Evolutionary conservation across 768 basidiomycete genomes (phyloP).

Genomic region (Termitomyces sp.): DNA sequence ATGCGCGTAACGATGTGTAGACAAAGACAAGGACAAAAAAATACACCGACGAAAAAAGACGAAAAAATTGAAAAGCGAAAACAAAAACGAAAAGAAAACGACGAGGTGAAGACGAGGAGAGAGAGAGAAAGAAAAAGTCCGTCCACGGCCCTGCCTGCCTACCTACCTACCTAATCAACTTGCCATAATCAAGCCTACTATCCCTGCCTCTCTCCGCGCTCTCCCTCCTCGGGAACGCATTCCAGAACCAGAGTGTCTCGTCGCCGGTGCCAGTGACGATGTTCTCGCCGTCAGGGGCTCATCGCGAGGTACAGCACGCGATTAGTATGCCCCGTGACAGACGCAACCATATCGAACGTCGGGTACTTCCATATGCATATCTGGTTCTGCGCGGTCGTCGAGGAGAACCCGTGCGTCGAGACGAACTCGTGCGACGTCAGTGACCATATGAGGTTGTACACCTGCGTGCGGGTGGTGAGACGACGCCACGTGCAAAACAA

Average conservation of each 20-base stretch:
- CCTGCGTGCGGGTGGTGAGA: slow-evolving; percentile 47
- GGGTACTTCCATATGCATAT: slow-evolving; percentile 97
- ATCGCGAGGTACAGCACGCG: slow-evolving; percentile 96
- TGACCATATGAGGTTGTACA: slow-evolving; percentile 97
- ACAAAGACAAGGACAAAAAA: no score
- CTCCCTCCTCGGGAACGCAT: no score
- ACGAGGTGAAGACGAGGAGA: no score
- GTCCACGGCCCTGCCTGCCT: background rate
- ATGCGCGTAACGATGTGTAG: no score
- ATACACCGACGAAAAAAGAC: no score
- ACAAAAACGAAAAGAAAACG: no score
- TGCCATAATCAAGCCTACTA: no score
- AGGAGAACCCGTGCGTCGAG: slow-evolving; percentile 95
- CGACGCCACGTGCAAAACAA: no score
- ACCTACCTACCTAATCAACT: slow-evolving; percentile 35
- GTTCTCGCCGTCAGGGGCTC: slow-evolving; percentile 94
- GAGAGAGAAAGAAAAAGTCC: no score
- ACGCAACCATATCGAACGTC: slow-evolving; percentile 88
- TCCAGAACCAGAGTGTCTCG: slow-evolving; percentile 93
- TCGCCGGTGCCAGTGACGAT: slow-evolving; percentile 98
- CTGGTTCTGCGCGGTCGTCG: slow-evolving; percentile 91
- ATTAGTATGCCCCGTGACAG: slow-evolving; percentile 89
- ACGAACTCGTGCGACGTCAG: slow-evolving; percentile 94
- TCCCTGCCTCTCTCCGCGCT: no score
- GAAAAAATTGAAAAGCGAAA: no score